A percentile compares a stretch with the other conserved stretches of the same genome.
phyloP scores from a whole-genome alignment of 2,329 filamentous ascomycete genomes.

The Phyllosticta citriasiana region DNA sequence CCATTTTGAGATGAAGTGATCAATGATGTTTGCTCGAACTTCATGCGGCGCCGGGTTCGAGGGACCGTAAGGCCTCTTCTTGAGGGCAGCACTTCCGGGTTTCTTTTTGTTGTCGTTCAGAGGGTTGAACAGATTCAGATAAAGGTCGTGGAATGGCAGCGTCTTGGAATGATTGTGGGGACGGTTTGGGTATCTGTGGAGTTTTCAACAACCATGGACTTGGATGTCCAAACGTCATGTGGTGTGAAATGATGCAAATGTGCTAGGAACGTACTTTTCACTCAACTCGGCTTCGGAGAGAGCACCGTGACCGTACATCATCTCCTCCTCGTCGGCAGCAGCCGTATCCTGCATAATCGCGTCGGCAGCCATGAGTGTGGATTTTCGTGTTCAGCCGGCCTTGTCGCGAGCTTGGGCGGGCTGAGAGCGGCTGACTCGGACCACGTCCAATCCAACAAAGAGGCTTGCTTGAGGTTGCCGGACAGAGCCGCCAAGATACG shows the following conservation, averaged over 20 bases:
- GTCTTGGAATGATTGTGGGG: constrained; percentile 74
- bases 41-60: constrained; percentile 61
- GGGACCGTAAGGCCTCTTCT: constrained; percentile 47
- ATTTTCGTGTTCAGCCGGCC: background rate
- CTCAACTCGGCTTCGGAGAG: constrained; percentile 39
- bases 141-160: constrained; percentile 71
- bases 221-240: background rate
- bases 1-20: constrained; percentile 80
- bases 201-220: background rate
- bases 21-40: constrained; percentile 68
- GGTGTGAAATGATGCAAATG: too few relatives aligned
- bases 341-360: constrained; percentile 30
- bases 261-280: constrained; percentile 31
- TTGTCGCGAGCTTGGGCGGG: background rate
- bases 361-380: background rate
- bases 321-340: constrained; percentile 36
- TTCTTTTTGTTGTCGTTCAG: constrained; percentile 67
- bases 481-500: background rate
- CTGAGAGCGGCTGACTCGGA: background rate
- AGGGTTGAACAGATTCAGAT: constrained; percentile 71
- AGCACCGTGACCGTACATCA: constrained; percentile 38
- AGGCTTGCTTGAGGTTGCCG: background rate
- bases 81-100: constrained; percentile 44
- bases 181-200: constrained; percentile 62
- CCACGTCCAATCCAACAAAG: background rate